phyloP scores from a whole-genome alignment of 108 stramenopile genomes.

The Halocafeteria seosinensis region DNA sequence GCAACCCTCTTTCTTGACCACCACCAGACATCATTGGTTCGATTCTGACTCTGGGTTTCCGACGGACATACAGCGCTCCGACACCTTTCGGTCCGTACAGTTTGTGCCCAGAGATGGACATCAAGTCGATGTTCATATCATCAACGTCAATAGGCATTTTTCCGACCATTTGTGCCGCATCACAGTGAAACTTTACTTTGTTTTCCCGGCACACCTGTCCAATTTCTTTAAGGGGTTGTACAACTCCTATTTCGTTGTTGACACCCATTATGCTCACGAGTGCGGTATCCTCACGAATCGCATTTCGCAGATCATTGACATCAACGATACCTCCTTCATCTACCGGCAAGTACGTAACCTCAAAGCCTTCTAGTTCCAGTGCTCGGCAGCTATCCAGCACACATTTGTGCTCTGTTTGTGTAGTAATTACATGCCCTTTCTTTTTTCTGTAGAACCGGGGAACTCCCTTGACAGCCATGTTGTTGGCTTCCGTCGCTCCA shows the following conservation, averaged over 20 bases:
- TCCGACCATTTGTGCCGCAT: conserved; percentile 92
- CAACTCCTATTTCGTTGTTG: conserved; percentile 97
- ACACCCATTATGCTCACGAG: conserved; percentile 90
- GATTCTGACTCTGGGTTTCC: conserved; percentile 83
- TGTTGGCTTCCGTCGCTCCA: conserved; percentile 95
- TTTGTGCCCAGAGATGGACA: conserved; percentile 89
- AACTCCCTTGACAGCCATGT: conserved; percentile 87
- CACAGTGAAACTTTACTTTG: conserved; percentile 89
- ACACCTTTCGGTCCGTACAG: conserved; percentile 96
- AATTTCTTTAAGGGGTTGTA: conserved; percentile 84
- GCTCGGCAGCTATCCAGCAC: conserved; percentile 85
- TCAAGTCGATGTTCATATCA: conserved; percentile 75
- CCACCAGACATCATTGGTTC: conserved; percentile 87
- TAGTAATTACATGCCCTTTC: conserved; percentile 85
- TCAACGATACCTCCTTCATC: conserved; percentile 69
- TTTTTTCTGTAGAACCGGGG: conserved; percentile 69
- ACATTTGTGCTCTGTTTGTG: conserved; percentile 98
- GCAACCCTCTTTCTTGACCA: conserved; percentile 87
- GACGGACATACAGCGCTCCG: conserved; percentile 82
- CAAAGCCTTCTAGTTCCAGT: conserved; percentile 85
- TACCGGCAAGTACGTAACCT: conserved; percentile 89
- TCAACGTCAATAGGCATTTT: conserved; percentile 89
- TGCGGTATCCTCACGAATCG: conserved; percentile 76
- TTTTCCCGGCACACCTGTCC: conserved; percentile 68
- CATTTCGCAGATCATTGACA: conserved; percentile 58